Evolutionary conservation across 169 alveolate species (phyloP), one percentile per base, ranked within the genome.

Genomic region (Condylostoma magnum): DNA sequence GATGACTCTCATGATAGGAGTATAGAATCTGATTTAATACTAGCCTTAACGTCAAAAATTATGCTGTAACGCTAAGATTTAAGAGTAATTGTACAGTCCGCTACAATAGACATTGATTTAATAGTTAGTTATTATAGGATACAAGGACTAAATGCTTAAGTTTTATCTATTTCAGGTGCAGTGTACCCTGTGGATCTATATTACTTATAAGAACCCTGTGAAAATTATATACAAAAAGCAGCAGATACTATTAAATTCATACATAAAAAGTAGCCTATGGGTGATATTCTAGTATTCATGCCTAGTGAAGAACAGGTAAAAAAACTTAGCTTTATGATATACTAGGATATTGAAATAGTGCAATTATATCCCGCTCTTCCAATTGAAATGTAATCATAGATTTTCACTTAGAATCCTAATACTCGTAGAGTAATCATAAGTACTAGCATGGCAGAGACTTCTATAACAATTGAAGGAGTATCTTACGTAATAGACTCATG

Each of bases 401-500:
- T 25, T n/a, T 37, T 37, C 57, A 8, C 25, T 36, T 30, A 82
- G 25, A 85, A 85, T 66, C 60, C 77, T 34, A 65, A 47, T 22
- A 70, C 75, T 25, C 65, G 94, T 48, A 97, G 95, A 82, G 90
- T 95, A 58, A 96, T 98, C 8, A 95, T 97, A 27, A 93, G 99
- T 31, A 98, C 99, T 12, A 98, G 98, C 89, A 94, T 98, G 30
- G 99, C 99, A 0, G 99, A 98, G 82, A 97, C 99, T 6, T 95
- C 99, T 53, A 84, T 98, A 53, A 98, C 99, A 15, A 97, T 98
- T 27, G 99, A 98, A 84, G 99, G 99, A 30, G 93, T 98, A 43
- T 99, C 96, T 30, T 97, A 98, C 75, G 99, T 98, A n/a, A 95
- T 98, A 33, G 99, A 98, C 85, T 98, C 99, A 18, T 99, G 99